Conservation (phyloP, 2,329 filamentous ascomycete genomes). For the Ampelomyces quisqualis region DNA sequence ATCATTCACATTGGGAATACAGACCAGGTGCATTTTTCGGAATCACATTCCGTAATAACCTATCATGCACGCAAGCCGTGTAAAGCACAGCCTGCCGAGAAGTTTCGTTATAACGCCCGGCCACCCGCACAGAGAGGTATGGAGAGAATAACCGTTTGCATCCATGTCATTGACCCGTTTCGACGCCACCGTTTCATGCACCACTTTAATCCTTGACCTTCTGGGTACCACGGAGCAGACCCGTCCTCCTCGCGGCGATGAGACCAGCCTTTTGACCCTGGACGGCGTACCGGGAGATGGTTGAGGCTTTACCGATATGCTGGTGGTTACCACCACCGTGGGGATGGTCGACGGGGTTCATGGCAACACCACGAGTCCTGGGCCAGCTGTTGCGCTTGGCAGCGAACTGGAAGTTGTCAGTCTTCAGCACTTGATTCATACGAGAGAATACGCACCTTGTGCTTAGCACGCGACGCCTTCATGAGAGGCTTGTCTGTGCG, state of each 20-base stretch:
- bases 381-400: slow-evolving; percentile 99
- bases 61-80: slow-evolving; percentile 39
- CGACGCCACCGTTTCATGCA: slow-evolving; percentile 31
- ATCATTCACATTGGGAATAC: slow-evolving; percentile 28
- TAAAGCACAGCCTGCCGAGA: slow-evolving; percentile 36
- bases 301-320: slow-evolving; percentile 99
- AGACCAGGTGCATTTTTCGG: slow-evolving; percentile 41
- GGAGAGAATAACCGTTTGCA: slow-evolving; percentile 42
- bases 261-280: slow-evolving; percentile 99
- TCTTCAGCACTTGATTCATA: not conserved
- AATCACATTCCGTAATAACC: slow-evolving; percentile 43
- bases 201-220: slow-evolving; percentile 83
- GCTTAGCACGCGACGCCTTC: slow-evolving; percentile 99
- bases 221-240: slow-evolving; percentile 99
- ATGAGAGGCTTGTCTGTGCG: slow-evolving; percentile 99
- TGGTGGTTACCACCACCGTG: slow-evolving; percentile 92
- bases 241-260: slow-evolving; percentile 98
- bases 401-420: slow-evolving; percentile 64
- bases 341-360: slow-evolving; percentile 98
- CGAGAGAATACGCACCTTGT: slow-evolving; percentile 59
- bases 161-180: slow-evolving; percentile 32
- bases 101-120: slow-evolving; percentile 44
- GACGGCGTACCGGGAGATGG: slow-evolving; percentile 96
- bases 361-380: slow-evolving; percentile 99
- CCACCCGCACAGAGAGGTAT: slow-evolving; percentile 41